These are phyloP conservation scores for Yamadazyma kanchanaburiensis DNA, from an alignment of 1,139 yeast genomes.

Conservation along the genomic window DNA sequence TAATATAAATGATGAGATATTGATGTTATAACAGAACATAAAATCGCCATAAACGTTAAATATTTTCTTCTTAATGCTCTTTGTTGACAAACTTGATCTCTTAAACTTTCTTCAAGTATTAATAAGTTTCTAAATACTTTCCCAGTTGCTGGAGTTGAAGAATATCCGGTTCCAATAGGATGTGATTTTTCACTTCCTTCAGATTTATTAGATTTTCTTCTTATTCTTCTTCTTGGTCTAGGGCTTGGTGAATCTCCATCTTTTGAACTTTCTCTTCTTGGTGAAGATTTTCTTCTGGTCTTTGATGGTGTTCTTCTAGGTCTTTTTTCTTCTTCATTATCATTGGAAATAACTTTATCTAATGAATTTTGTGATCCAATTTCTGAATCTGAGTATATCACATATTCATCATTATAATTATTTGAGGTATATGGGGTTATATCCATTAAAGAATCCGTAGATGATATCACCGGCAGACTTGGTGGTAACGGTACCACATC, in stretches of 20 bases:
- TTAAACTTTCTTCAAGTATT: conserved; percentile 77
- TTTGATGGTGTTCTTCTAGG: conserved; percentile 6
- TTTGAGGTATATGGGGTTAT: conserved; percentile 22
- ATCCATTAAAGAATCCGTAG: conserved; percentile 15
- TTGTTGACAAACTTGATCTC: conserved; percentile 78
- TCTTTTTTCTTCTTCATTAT: conserved; percentile 4
- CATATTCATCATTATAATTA: conserved; percentile 26
- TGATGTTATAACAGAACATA: conserved; percentile 43
- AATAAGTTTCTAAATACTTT: conserved; percentile 76
- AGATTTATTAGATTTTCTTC: conserved; percentile 30
- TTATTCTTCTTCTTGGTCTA: conserved; percentile 22
- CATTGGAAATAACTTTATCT: conserved; percentile 13
- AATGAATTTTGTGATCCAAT: conserved; percentile 35
- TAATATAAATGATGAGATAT: conserved; percentile 40
- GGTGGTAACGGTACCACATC: conserved; percentile 16
- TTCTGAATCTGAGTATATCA: conserved; percentile 38
- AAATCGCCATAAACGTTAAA: conserved; percentile 59
- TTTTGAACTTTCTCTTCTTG: conserved; percentile 8
- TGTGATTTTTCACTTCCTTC: conserved; percentile 26
- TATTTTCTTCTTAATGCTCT: conserved; percentile 69
- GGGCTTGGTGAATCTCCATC: conserved; percentile 17
- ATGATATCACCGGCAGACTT: conserved; percentile 21
- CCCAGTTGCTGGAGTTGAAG: conserved; percentile 58
- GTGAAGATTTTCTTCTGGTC: conserved; percentile 3
- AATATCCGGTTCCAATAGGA: conserved; percentile 33